Base-by-base conservation (phyloP, 83 land plant genomes). In the Picea mariana region DNA sequence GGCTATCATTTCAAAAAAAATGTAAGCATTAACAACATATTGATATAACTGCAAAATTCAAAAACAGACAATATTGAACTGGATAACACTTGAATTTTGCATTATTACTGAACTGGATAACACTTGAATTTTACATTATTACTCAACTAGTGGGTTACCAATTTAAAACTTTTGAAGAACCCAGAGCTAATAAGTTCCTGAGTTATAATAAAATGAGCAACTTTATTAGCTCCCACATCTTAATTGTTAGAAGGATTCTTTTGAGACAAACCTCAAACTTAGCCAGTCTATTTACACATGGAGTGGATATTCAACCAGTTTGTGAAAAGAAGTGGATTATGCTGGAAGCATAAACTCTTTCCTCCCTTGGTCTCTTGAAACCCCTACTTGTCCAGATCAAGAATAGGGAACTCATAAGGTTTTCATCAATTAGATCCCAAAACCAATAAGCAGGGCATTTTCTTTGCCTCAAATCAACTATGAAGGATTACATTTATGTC, bases 1-100 rank as follows among this genome's bases (percentile, higher is more conserved):
- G 62, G 87, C 87, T 76, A 77, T 92, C 83, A 89, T 71, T 60
- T 24, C n/a, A 71, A 9, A 73, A 47, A 47, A n/a, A 44, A 38
- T 18, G 9, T 69, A 40, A 38, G 47, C 42, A 52, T 52, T 38
- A 38, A 18, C 27, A 69, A 69, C 13, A 69, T 69, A 44, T 69
- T 34, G 47, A 38, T 69, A 40, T 38, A 20, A 18, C 47, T 69
- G 68, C 15, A 3, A 66, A 24, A 66, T 24, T 24, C 27, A 13
- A 66, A 23, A 9, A 66, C 34, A 9, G 31, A 34, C 44, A 11
- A 31, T 68, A 40, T 15, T 68, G 20, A 68, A 68, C 72, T 15
- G 38, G 16, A 24, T 67, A 24, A 34, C 16, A 21, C 13, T 67
- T 27, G 38, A 67, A 34, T 34, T 68, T 38, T 68, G 5, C 44